Evolutionary conservation across 192 early-diverging fungal genomes (phyloP), one percentile per base, ranked within the genome.

Genomic region (Funneliformis mosseae): DNA sequence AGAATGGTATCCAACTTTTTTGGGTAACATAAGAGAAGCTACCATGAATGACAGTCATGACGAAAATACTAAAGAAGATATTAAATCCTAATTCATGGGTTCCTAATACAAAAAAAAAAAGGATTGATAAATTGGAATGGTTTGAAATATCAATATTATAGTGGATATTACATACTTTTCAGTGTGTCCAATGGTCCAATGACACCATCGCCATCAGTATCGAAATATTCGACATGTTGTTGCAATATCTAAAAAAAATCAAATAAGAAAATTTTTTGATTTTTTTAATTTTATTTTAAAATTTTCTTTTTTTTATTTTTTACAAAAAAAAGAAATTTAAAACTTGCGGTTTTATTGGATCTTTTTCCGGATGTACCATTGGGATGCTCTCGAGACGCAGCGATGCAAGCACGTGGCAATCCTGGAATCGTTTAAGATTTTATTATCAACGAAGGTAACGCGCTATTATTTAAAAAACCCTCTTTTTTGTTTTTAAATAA

Each of bases 221-320:
- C 88, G 55, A 87, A 90, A 82, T 88, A 90, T 38, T 81, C 80
- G 39, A 88, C 81, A 60, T 90, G 89, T 84, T 89, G 85, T 81
- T 90, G 88, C 28, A 90, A 66, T 14, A 87, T 87, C 78, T 41
- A 3, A 23, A 14, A 41, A 68, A 25, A 39, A 64, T 45, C 11
- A 77, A 18, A 6, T 5, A 8, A n/a, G 2, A 45, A 2, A 45
- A 46, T 39, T 0, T 45, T 33, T 42, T 23, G 9, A 38, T 16
- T 21, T 12, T 50, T 27, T 3, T 38, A 2, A 48, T 46, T 46
- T 46, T 46, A 27, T 5, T 74, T 41, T 9, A 74, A 23, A 48
- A 28, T n/a, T 41, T 59, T 28, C 46, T n/a, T 33, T 33, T 33
- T 33, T 33, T 33, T 33, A 2, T 33, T 33, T 33, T 33, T 33